Evolutionary conservation across 108 stramenopile genomes (phyloP).

Genomic region (Skeletonema marinoi): DNA sequence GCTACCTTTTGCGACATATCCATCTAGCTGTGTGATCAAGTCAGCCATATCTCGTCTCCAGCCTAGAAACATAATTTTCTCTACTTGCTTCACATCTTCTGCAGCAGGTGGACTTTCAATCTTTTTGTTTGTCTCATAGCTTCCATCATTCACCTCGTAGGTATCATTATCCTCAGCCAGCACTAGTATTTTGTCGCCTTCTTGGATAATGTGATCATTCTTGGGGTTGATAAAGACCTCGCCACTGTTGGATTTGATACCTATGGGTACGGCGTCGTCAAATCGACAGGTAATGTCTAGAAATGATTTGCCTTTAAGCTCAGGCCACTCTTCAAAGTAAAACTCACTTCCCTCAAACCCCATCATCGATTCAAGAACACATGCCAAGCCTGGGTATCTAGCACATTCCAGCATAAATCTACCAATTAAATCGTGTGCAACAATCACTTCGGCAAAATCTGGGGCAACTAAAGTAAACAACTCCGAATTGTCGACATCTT

Average conservation of each 20-base stretch:
- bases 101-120: background rate
- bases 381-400: conserved; percentile 48
- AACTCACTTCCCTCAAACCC: conserved; percentile 58
- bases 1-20: conserved; percentile 39
- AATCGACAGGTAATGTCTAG: conserved; percentile 41
- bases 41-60: conserved; percentile 64
- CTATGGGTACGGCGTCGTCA: conserved; percentile 52
- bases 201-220: conserved; percentile 24
- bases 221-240: conserved; percentile 43
- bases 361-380: conserved; percentile 47
- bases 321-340: conserved; percentile 51
- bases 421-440: conserved; percentile 60
- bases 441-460: conserved; percentile 50
- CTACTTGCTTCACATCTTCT: conserved; percentile 2
- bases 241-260: conserved; percentile 27
- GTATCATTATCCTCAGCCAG: conserved; percentile 60
- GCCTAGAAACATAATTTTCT: conserved; percentile 53
- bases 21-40: conserved; percentile 51
- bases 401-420: conserved; percentile 62
- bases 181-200: conserved; percentile 46
- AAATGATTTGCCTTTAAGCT: conserved; percentile 47
- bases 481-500: conserved; percentile 51
- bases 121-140: conserved; percentile 9
- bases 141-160: conserved; percentile 24
- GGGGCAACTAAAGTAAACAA: conserved; percentile 44